phyloP scores from a whole-genome alignment of 2,329 filamentous ascomycete species.

The Daldinia sp. region DNA sequence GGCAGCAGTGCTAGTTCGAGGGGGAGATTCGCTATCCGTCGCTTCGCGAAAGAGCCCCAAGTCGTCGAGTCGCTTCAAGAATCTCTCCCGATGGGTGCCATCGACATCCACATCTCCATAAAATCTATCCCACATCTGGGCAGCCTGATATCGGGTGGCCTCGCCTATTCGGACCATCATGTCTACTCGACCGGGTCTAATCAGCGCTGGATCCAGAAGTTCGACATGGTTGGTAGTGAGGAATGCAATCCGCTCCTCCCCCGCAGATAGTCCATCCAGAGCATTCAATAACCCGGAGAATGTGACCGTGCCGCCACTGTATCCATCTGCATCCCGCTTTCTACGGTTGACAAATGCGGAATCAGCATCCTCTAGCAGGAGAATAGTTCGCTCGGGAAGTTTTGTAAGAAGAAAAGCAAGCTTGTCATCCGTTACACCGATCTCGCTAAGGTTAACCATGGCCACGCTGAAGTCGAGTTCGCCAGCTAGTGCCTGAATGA shows the following conservation, averaged over 20 bases:
- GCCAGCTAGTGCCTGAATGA: conserved; percentile 95
- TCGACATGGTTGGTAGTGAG: conserved; percentile 96
- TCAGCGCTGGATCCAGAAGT: conserved; percentile 86
- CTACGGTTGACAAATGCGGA: conserved; percentile 88
- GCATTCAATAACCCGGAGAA: conserved; percentile 92
- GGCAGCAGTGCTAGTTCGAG: conserved; percentile 84
- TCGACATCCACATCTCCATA: conserved; percentile 83
- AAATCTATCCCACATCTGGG: conserved; percentile 92
- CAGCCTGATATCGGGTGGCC: conserved; percentile 86
- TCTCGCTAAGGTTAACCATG: conserved; percentile 90
- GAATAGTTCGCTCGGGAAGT: conserved; percentile 82
- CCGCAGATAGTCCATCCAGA: conserved; percentile 90
- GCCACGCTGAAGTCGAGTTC: conserved; percentile 92
- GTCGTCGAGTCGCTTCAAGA: conserved; percentile 76
- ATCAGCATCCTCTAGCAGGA: conserved; percentile 90
- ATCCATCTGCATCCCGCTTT: conserved; percentile 83
- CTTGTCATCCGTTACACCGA: conserved; percentile 90
- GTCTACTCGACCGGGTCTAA: conserved; percentile 91
- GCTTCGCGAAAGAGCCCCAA: conserved; percentile 76
- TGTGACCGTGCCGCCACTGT: conserved; percentile 87
- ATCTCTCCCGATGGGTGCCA: conserved; percentile 72
- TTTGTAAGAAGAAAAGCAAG: conserved; percentile 88
- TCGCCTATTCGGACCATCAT: conserved; percentile 92
- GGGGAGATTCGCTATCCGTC: conserved; percentile 60
- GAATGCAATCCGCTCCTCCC: conserved; percentile 93